phyloP scores from a whole-genome alignment of 768 basidiomycete genomes.

The Lactarius akahatsu region DNA sequence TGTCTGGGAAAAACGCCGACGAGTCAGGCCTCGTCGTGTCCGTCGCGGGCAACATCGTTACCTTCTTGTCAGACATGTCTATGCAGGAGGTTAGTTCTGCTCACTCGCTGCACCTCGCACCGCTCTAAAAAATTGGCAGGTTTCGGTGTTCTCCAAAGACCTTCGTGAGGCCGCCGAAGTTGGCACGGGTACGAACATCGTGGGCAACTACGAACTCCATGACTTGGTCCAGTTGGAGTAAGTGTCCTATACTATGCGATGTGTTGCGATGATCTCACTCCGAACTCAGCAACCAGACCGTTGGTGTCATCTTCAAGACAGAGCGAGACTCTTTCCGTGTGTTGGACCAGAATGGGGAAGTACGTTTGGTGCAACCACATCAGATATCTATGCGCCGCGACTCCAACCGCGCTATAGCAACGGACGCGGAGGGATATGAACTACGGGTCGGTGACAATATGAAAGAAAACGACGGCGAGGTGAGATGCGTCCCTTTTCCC shows the following conservation, averaged over 20 bases:
- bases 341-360: conserved; percentile 89
- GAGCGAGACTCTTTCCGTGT: conserved; percentile 96
- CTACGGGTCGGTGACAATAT: conserved; percentile 86
- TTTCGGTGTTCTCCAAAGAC: conserved; percentile 97
- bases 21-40: conserved; percentile 96
- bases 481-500: conserved; percentile 37
- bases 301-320: conserved; percentile 96
- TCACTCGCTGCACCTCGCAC: not conserved
- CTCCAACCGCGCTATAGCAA: conserved; percentile 79
- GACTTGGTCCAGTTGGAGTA: conserved; percentile 97
- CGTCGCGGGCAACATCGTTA: conserved; percentile 86
- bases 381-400: conserved; percentile 92
- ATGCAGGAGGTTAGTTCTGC: conserved; percentile 74
- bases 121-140: conserved; percentile 44
- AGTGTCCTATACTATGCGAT: conserved; percentile 38
- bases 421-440: conserved; percentile 86
- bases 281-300: conserved; percentile 74
- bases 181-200: conserved; percentile 84
- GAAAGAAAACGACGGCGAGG: conserved; percentile 89
- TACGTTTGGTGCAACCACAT: conserved; percentile 86
- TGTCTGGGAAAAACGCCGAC: conserved; percentile 90
- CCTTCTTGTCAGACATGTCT: conserved; percentile 96
- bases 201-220: conserved; percentile 93
- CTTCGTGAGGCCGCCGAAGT: conserved; percentile 96
- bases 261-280: not conserved